Percentiles rank a stretch among this genome's conserved stretches.
These are phyloP conservation scores for Phytophthora boehmeriae DNA, from an alignment of 352 stramenopile species.

Conservation along the genomic window DNA sequence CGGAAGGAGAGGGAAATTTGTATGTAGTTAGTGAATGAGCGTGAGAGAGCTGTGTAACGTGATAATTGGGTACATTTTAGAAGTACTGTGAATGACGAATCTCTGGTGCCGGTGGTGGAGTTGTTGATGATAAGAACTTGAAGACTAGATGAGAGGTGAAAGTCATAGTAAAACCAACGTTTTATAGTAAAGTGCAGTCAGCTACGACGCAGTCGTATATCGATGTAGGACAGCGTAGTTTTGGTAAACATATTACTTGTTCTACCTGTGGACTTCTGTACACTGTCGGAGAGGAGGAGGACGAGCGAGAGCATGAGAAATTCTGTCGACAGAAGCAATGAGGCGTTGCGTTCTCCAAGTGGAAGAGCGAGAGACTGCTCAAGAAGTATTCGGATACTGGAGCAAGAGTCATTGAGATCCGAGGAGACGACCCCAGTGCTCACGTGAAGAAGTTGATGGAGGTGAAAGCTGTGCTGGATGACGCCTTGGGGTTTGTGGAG, in stretches of 20 bases:
- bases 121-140: no score
- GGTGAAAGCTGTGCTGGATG: slow-evolving; percentile 71
- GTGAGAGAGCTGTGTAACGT: no score
- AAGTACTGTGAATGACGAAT: no score
- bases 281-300: slow-evolving; percentile 68
- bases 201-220: slow-evolving; percentile 64
- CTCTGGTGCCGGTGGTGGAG: no score
- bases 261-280: slow-evolving; percentile 72
- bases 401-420: slow-evolving; percentile 71
- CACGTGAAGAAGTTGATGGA: slow-evolving; percentile 80
- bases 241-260: slow-evolving; percentile 69
- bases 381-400: slow-evolving; percentile 46
- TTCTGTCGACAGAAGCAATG: slow-evolving; percentile 56
- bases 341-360: slow-evolving; percentile 62
- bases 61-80: no score
- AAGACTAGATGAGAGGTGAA: no score
- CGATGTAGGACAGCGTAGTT: slow-evolving; percentile 75
- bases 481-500: slow-evolving; percentile 70
- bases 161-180: background rate
- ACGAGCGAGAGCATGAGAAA: slow-evolving; percentile 70
- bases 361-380: slow-evolving; percentile 69
- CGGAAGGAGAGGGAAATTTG: background rate
- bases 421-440: slow-evolving; percentile 46
- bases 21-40: no score
- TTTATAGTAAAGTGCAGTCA: slow-evolving; percentile 13